phyloP scores from a whole-genome alignment of 768 basidiomycete genomes.

The Kwoniella pini region DNA sequence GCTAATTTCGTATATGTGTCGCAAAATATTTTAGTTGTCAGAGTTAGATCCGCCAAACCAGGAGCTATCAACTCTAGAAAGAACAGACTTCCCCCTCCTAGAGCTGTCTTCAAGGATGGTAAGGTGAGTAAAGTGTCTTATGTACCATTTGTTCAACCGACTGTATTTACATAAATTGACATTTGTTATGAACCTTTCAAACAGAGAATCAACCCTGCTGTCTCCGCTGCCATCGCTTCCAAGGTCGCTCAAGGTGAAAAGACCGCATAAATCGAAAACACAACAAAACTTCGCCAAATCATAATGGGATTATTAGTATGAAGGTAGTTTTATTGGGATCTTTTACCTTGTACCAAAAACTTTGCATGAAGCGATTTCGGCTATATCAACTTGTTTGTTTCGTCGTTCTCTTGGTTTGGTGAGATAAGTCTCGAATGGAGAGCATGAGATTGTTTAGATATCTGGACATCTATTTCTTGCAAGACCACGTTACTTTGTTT shows the following conservation, averaged over 20 bases:
- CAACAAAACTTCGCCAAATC: constrained; percentile 9
- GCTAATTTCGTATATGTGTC: not conserved
- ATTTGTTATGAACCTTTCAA: constrained; percentile 33
- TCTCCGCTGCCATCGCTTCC: constrained; percentile 78
- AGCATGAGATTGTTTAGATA: too few relatives aligned
- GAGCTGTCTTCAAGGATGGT: constrained; percentile 80
- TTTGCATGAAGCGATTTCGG: not conserved
- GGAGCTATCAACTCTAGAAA: constrained; percentile 62
- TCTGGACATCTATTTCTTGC: too few relatives aligned
- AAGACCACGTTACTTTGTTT: too few relatives aligned
- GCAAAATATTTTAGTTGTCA: constrained; percentile 68
- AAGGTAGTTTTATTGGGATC: not conserved
- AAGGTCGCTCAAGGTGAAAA: constrained; percentile 50
- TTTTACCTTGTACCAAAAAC: not conserved
- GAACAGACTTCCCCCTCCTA: constrained; percentile 95
- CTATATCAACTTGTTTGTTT: not conserved
- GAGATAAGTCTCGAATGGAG: too few relatives aligned
- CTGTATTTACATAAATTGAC: not conserved
- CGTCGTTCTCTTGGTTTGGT: too few relatives aligned
- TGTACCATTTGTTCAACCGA: not conserved
- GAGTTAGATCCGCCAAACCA: constrained; percentile 93
- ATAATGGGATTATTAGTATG: constrained; percentile 1
- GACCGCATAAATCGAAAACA: constrained; percentile 23
- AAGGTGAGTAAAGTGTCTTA: constrained; percentile 50
- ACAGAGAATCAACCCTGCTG: constrained; percentile 95